Evolutionary conservation across 2,329 filamentous ascomycete species (phyloP), one percentile per base, ranked within the genome.

Genomic region (Alternaria triticina): DNA sequence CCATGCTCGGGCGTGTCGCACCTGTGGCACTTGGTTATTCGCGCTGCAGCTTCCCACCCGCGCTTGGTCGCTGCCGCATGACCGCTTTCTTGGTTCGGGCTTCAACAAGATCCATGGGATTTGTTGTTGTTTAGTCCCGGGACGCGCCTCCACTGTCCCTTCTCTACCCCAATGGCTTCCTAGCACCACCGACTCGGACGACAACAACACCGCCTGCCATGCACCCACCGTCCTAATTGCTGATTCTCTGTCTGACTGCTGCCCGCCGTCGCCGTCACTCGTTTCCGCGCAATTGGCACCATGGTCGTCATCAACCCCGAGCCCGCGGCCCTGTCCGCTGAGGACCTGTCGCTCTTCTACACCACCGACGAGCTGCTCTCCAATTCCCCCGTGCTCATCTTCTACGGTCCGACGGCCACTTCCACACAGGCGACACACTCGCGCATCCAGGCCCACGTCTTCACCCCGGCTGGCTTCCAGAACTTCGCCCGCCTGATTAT

Each of bases 391-490:
- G 86, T 98, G 72, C 86, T 98, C 71, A 87, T 97, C 80, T 97
- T 98, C 85, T 93, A 97, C 80, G 95, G 95, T 13, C 89, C 94
- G 15, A 95, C 95, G 50, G 94, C 94, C 28, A 96, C 93, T 46
- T 90, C 92, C 74, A 96, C 97, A 82, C 91, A 91, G 70, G 89
- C 90, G 75, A 96, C 93, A 82, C 95, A 91, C 82, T 97, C 95
- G 67, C 91, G 96, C 80, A 94, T 98, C 71, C 95, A 98, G 83
- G 88, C 96, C 68, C 96, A 98, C 81, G 88, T 99, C 81, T 93
- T 96, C 82, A 92, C 92, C 65, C 89, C 93, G 3, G 94, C 93
- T 68, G 96, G 96, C 70, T 91, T 96, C 72, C 91, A 93, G 76
- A 95, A 91, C 71, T 99, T 95, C 78, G 90, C 92, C 64, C 93